Evolutionary conservation across 306 rosid species (phyloP).

Genomic region (Citrullus colocynthis): DNA sequence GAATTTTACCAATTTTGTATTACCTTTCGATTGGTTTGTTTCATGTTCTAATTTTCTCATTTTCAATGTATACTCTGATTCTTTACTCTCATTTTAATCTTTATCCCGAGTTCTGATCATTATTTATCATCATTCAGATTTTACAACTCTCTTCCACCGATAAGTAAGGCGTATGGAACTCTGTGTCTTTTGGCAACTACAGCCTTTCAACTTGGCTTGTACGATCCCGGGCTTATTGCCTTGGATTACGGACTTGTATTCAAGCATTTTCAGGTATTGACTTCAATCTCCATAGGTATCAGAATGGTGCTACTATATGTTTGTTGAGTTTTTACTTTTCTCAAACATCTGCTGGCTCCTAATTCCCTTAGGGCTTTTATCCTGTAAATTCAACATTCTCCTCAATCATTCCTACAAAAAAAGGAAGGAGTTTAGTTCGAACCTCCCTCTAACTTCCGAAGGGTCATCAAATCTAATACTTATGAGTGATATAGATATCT

Average conservation of each 20-base stretch:
- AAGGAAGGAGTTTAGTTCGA: too few species aligned
- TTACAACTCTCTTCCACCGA: slow-evolving; percentile 82
- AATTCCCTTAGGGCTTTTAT: neutral
- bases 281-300: neutral
- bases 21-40: neutral
- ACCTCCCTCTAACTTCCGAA: neutral
- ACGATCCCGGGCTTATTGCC: slow-evolving; percentile 14
- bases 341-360: neutral
- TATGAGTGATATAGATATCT: neutral
- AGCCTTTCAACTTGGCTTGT: slow-evolving; percentile 42
- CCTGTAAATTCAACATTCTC: neutral
- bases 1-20: neutral
- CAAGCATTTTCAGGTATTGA: slow-evolving; percentile 53
- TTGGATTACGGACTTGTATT: slow-evolving; percentile 26
- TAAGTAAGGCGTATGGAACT: slow-evolving; percentile 84
- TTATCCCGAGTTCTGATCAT: neutral
- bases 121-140: slow-evolving; percentile 32
- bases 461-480: neutral
- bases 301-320: neutral
- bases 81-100: neutral
- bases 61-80: neutral
- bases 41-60: neutral
- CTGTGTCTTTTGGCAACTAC: slow-evolving; percentile 54
- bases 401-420: neutral
- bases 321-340: neutral